These are phyloP conservation scores for Babesia sp. DNA, from an alignment of 169 alveolate species.

Conservation along the genomic window DNA sequence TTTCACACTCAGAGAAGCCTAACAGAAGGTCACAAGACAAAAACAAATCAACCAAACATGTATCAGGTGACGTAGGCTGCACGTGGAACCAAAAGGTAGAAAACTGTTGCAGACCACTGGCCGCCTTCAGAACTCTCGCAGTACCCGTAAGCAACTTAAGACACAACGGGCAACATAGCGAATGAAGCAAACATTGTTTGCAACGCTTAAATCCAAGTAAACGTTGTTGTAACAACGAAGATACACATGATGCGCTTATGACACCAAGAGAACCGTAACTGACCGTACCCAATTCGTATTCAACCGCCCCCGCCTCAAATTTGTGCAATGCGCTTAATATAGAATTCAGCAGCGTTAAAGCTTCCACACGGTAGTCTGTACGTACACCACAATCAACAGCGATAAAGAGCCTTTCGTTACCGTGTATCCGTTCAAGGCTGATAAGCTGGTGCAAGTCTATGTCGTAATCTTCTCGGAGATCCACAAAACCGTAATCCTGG, in stretches of 20 bases:
- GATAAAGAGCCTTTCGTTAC: constrained; percentile 38
- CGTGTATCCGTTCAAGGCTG: constrained; percentile 1
- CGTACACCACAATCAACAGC: constrained; percentile 29
- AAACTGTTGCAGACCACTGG: constrained; percentile 54
- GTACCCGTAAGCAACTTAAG: constrained; percentile 38
- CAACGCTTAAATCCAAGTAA: constrained; percentile 24
- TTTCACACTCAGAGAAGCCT: not conserved
- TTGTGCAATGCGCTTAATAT: constrained; percentile 38
- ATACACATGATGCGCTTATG: constrained; percentile 17
- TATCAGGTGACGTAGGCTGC: constrained; percentile 26
- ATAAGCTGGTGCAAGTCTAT: not conserved
- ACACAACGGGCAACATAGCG: constrained; percentile 47
- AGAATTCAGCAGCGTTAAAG: constrained; percentile 33
- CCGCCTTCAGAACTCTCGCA: constrained; percentile 36
- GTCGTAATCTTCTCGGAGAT: not conserved
- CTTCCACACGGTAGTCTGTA: constrained; percentile 44
- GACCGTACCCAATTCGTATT: constrained; percentile 52
- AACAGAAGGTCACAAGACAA: constrained; percentile 42
- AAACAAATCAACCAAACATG: constrained; percentile 46
- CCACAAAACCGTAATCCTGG: constrained; percentile 8
- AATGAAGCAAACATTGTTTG: constrained; percentile 36
- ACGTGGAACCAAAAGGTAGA: constrained; percentile 57
- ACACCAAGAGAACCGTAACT: constrained; percentile 45
- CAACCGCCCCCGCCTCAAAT: constrained; percentile 51
- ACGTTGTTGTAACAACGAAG: constrained; percentile 18